Evolutionary conservation across 2,329 filamentous ascomycete genomes (phyloP).

Genomic region (Pseudogymnoascus sp.): DNA sequence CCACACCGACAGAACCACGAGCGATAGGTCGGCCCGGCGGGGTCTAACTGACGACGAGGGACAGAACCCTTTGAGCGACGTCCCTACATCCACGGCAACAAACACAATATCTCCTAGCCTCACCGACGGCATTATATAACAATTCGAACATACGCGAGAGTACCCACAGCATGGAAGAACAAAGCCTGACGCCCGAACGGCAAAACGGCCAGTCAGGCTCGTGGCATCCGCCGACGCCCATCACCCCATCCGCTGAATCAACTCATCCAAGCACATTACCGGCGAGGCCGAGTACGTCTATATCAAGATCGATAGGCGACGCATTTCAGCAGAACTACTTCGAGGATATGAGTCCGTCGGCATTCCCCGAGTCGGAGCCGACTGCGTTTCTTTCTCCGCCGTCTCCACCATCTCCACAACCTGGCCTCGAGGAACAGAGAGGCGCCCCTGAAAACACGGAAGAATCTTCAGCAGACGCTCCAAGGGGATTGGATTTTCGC

Average conservation of each 20-base stretch:
- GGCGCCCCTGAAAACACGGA: neutral
- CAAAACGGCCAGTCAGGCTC: constrained; percentile 1
- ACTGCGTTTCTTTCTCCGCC: neutral
- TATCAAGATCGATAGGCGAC: neutral
- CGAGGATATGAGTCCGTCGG: neutral
- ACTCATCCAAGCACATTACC: neutral
- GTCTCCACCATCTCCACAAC: neutral
- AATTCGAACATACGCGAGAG: neutral
- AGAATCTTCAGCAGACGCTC: neutral
- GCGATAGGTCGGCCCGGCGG: neutral
- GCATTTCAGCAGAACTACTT: neutral
- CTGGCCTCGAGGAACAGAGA: neutral
- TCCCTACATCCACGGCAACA: neutral
- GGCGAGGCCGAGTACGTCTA: neutral
- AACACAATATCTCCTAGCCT: neutral
- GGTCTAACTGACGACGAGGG: neutral
- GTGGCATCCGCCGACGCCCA: neutral
- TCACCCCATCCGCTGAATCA: neutral
- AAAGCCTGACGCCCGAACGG: neutral
- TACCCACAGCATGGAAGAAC: neutral
- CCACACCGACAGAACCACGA: neutral
- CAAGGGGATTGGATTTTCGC: constrained; percentile 23
- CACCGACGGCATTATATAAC: neutral
- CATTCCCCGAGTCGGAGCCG: neutral
- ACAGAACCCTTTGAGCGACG: neutral